Evolutionary conservation across 2,329 filamentous ascomycete genomes (phyloP).

Genomic region (Fusarium penzigii): DNA sequence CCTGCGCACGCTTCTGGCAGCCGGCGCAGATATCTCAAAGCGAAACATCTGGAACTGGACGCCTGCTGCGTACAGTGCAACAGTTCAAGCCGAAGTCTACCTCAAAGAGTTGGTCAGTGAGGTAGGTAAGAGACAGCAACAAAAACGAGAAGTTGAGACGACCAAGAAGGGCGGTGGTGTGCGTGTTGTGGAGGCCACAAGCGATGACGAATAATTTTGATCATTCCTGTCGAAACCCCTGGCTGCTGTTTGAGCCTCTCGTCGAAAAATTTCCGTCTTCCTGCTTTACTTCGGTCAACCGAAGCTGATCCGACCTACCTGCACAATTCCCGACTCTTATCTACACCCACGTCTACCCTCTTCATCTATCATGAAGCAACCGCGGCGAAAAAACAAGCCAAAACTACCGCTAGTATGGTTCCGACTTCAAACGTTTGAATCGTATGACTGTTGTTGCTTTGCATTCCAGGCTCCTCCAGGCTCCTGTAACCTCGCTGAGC

Average conservation of each 20-base stretch:
- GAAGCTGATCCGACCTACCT: too few relatives aligned
- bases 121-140: constrained; percentile 58
- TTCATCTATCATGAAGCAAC: too few relatives aligned
- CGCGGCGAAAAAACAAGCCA: too few relatives aligned
- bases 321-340: too few relatives aligned
- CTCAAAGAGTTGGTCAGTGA: constrained; percentile 76
- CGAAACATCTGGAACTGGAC: constrained; percentile 80
- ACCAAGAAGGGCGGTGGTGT: constrained; percentile 44
- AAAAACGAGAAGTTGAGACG: constrained; percentile 38
- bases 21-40: constrained; percentile 73
- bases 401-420: too few relatives aligned
- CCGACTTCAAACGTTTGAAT: too few relatives aligned
- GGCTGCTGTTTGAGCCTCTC: background rate
- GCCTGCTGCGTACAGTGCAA: constrained; percentile 79
- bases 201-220: constrained; percentile 32
- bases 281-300: too few relatives aligned
- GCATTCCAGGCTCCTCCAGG: too few relatives aligned
- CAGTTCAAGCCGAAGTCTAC: constrained; percentile 81
- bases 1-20: constrained; percentile 73
- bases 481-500: background rate
- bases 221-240: background rate
- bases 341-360: too few relatives aligned
- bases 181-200: constrained; percentile 45
- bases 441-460: too few relatives aligned
- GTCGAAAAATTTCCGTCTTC: background rate